Conservation (phyloP, 2,329 filamentous ascomycete species). For the Clarireedia homoeocarpa region DNA sequence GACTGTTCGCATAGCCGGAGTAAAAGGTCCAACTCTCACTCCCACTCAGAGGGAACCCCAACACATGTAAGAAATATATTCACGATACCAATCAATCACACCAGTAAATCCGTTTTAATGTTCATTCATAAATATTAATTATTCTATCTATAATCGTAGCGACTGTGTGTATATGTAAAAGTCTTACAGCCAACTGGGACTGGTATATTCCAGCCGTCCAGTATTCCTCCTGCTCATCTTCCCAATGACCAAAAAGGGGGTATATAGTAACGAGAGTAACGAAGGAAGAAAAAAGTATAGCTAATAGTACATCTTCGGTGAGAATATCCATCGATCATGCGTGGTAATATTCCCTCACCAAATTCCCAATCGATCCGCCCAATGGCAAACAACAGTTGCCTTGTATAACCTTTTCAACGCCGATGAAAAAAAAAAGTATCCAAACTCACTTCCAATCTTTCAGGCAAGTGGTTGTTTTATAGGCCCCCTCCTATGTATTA, state of each 20-base stretch:
- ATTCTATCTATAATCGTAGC: too few relatives aligned
- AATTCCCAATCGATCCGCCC: not conserved
- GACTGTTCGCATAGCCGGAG: too few relatives aligned
- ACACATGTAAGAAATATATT: too few relatives aligned
- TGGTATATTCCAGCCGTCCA: too few relatives aligned
- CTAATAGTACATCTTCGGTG: not conserved
- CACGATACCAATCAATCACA: too few relatives aligned
- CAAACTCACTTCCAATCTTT: not conserved
- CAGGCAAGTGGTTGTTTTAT: not conserved
- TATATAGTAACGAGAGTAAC: not conserved
- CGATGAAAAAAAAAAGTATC: constrained; percentile 1
- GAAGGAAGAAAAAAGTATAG: not conserved
- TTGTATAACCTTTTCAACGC: constrained; percentile 3
- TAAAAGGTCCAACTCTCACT: too few relatives aligned
- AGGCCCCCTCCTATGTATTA: not conserved
- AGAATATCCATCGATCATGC: not conserved
- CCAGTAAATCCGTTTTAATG: too few relatives aligned
- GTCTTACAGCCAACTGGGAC: too few relatives aligned
- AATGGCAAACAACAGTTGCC: not conserved
- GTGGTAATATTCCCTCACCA: not conserved
- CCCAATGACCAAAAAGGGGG: not conserved
- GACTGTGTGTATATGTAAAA: too few relatives aligned
- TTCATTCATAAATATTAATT: too few relatives aligned
- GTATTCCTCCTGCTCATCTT: too few relatives aligned
- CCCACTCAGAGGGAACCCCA: too few relatives aligned